Evolutionary conservation across 768 basidiomycete species (phyloP).

Genomic region (Naganishia randhawae): DNA sequence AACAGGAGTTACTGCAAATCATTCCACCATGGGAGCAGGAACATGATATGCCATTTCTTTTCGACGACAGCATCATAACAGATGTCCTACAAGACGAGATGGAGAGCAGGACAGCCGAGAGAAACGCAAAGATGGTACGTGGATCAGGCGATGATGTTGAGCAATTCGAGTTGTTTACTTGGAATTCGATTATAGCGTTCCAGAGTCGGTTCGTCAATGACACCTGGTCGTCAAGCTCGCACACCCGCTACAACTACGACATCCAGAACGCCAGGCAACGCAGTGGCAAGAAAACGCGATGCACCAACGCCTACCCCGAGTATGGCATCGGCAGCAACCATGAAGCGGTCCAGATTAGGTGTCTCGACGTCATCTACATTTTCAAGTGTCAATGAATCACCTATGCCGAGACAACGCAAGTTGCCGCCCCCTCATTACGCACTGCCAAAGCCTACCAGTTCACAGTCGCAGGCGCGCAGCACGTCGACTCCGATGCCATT

Average conservation of each 20-base stretch:
- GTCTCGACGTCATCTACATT: constrained; percentile 9
- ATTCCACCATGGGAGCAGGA: constrained; percentile 85
- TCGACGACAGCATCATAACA: constrained; percentile 76
- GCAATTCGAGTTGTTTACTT: not conserved
- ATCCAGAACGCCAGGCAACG: constrained; percentile 25
- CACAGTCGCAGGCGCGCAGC: constrained; percentile 2
- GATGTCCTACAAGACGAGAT: constrained; percentile 70
- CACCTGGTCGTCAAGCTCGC: constrained; percentile 27
- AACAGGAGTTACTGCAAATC: constrained; percentile 72
- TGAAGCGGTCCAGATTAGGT: constrained; percentile 17
- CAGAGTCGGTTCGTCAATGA: constrained; percentile 37
- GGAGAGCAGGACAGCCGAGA: constrained; percentile 61
- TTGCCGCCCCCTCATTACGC: constrained; percentile 9
- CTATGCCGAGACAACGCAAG: not conserved
- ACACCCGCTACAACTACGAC: constrained; percentile 28
- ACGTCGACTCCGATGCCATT: constrained; percentile 14
- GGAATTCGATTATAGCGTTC: not conserved
- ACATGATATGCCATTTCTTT: constrained; percentile 69
- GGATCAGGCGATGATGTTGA: constrained; percentile 18
- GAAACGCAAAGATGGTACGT: constrained; percentile 67
- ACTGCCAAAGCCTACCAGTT: constrained; percentile 4
- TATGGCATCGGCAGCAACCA: constrained; percentile 7
- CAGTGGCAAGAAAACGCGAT: constrained; percentile 35
- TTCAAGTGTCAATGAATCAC: constrained; percentile 7
- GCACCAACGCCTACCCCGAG: constrained; percentile 46